A percentile compares a stretch with the other conserved stretches of the same genome.
These are phyloP conservation scores for Perkinsus olseni DNA, from an alignment of 169 alveolate genomes.

Conservation along the genomic window DNA sequence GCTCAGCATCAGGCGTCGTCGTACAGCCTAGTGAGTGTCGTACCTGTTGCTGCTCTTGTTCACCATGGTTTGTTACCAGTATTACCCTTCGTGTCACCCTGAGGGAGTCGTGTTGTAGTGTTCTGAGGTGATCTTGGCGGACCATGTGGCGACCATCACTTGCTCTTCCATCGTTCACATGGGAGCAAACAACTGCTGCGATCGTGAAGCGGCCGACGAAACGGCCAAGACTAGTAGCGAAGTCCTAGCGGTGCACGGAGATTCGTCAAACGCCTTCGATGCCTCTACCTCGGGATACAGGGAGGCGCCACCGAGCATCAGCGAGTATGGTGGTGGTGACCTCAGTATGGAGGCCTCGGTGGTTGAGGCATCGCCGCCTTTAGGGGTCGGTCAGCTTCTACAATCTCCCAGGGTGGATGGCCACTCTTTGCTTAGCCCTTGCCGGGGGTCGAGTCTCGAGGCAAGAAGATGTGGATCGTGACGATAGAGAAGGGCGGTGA, in stretches of 20 bases:
- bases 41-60: background rate
- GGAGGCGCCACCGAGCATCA: background rate
- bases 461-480: background rate
- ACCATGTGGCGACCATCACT: background rate
- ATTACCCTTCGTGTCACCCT: background rate
- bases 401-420: background rate
- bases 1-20: background rate
- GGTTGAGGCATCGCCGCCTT: background rate
- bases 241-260: background rate
- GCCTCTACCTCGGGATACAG: background rate
- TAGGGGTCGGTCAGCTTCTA: background rate
- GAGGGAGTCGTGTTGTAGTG: background rate
- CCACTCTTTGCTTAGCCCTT: background rate
- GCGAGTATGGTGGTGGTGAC: background rate
- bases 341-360: background rate
- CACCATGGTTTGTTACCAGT: background rate
- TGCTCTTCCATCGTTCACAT: background rate
- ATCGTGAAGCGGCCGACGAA: background rate
- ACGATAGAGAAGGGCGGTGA: background rate
- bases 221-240: background rate
- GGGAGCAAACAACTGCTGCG: background rate
- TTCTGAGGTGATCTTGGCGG: background rate
- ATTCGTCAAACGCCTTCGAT: background rate
- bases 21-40: background rate
- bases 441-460: background rate